Conservation (phyloP, 192 early-diverging fungal species). For the Coemansia sp. region DNA sequence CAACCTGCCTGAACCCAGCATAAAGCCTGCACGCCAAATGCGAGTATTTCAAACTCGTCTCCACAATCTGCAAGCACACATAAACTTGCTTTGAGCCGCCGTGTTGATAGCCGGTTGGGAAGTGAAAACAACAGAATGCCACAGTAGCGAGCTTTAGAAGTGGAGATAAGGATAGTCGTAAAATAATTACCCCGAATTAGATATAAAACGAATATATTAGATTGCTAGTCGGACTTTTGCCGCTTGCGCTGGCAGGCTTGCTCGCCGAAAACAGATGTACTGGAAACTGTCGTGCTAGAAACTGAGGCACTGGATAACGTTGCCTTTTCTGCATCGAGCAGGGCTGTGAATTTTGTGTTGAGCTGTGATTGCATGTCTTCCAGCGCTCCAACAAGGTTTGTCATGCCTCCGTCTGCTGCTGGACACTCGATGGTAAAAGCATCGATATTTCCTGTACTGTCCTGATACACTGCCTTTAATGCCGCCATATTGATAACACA, state of each 20-base stretch:
- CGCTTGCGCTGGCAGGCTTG: conserved; percentile 4
- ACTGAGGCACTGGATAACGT: background rate
- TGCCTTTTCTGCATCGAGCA: conserved; percentile 32
- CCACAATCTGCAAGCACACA: no score
- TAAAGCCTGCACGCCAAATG: no score
- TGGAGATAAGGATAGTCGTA: background rate
- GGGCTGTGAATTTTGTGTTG: conserved; percentile 29
- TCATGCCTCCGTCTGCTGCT: background rate
- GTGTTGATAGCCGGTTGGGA: background rate
- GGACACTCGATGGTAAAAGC: conserved; percentile 17
- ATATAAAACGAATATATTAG: no score
- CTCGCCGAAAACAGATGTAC: background rate
- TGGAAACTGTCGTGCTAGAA: background rate
- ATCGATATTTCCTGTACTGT: background rate
- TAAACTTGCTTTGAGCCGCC: no score
- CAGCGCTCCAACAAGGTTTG: conserved; percentile 15
- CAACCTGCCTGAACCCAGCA: no score
- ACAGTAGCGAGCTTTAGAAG: background rate
- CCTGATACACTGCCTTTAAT: conserved; percentile 19
- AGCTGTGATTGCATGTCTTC: conserved; percentile 24
- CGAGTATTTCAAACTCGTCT: no score
- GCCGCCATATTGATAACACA: conserved; percentile 1
- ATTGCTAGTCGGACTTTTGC: background rate
- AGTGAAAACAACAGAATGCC: background rate
- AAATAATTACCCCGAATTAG: background rate